These are phyloP conservation scores for Lanzia echinophila DNA, from an alignment of 2,329 filamentous ascomycete genomes.

Conservation along the genomic window DNA sequence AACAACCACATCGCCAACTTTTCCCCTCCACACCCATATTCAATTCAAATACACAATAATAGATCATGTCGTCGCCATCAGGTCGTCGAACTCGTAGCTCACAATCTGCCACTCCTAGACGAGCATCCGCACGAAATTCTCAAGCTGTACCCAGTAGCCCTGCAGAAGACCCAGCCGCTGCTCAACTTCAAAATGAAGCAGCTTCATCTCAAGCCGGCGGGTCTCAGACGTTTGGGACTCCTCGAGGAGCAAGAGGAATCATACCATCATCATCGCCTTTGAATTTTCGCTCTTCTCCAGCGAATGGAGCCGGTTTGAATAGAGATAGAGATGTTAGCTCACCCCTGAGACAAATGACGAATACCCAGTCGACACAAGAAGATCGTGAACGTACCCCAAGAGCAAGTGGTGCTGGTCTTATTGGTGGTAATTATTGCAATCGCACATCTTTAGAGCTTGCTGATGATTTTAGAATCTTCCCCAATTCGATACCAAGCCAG, in stretches of 20 bases:
- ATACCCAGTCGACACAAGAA: slow-evolving; percentile 46
- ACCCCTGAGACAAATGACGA: slow-evolving; percentile 52
- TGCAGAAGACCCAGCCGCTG: slow-evolving; percentile 28
- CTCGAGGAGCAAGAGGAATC: slow-evolving; percentile 40
- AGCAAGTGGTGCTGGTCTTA: slow-evolving; percentile 46
- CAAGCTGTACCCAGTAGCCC: slow-evolving; percentile 48
- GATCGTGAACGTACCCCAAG: slow-evolving; percentile 66
- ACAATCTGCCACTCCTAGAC: slow-evolving; percentile 48
- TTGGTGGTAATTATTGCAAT: slow-evolving; percentile 51
- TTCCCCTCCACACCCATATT: slow-evolving; percentile 2
- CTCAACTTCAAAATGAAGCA: slow-evolving; percentile 31
- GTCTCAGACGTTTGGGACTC: slow-evolving; percentile 33
- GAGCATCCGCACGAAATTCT: slow-evolving; percentile 50
- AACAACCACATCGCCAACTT: background rate
- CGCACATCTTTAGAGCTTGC: slow-evolving; percentile 1
- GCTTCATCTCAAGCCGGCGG: slow-evolving; percentile 25
- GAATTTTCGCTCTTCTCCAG: slow-evolving; percentile 62
- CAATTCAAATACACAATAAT: background rate
- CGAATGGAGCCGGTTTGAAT: slow-evolving; percentile 33
- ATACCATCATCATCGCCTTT: slow-evolving; percentile 75
- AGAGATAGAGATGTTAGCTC: slow-evolving; percentile 45
- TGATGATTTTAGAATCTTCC: slow-evolving; percentile 65
- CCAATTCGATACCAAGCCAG: slow-evolving; percentile 87
- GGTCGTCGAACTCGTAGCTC: slow-evolving; percentile 50
- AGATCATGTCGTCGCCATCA: slow-evolving; percentile 55